Conservation (phyloP, 805 yeast genomes). For the Yamadazyma tumulicola region DNA sequence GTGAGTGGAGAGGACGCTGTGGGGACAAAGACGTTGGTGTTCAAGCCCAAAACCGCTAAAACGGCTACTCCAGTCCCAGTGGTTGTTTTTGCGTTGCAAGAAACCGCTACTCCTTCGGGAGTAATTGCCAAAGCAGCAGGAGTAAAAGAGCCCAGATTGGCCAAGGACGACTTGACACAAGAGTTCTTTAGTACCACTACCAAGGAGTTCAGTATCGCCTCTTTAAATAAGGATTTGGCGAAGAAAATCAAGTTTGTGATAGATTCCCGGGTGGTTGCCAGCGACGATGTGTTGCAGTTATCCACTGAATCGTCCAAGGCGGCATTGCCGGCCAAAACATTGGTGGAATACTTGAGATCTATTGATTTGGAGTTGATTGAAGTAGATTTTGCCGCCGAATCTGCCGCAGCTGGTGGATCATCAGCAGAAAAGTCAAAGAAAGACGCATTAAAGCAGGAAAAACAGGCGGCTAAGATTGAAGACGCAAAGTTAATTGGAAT, state of each 20-base stretch:
- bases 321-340: conserved; percentile 43
- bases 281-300: conserved; percentile 41
- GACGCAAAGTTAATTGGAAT: conserved; percentile 94
- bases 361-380: conserved; percentile 48
- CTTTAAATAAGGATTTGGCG: conserved; percentile 40
- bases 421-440: conserved; percentile 27
- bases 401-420: conserved; percentile 25
- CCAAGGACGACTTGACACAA: conserved; percentile 73
- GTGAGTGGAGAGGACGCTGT: conserved; percentile 49
- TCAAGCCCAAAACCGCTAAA: conserved; percentile 90
- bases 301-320: conserved; percentile 53
- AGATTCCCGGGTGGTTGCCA: conserved; percentile 47
- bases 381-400: conserved; percentile 53
- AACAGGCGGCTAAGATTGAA: conserved; percentile 55
- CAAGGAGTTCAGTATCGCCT: conserved; percentile 60
- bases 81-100: conserved; percentile 68
- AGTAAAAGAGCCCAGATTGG: conserved; percentile 84
- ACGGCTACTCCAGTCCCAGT: conserved; percentile 76
- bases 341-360: conserved; percentile 44
- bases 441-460: conserved; percentile 33
- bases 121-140: conserved; percentile 62
- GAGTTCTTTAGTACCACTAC: conserved; percentile 57
- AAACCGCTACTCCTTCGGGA: conserved; percentile 67
- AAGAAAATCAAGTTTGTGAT: conserved; percentile 59
- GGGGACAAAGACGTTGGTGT: conserved; percentile 71